Evolutionary conservation across 768 basidiomycete genomes (phyloP), one percentile per base, ranked within the genome.

Genomic region (Pisolithus sp.): DNA sequence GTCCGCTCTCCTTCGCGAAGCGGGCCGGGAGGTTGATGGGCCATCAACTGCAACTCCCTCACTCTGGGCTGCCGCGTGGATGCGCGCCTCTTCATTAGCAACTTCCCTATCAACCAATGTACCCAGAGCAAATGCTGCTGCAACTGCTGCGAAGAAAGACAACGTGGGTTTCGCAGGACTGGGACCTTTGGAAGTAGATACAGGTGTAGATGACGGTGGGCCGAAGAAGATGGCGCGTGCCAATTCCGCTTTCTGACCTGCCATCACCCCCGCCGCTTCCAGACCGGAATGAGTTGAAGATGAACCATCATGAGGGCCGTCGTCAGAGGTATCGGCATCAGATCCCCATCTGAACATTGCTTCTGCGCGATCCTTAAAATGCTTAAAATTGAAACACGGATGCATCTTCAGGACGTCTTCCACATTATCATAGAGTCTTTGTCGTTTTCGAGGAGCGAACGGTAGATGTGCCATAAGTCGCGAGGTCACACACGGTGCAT

Each of bases 51-150:
- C 31, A n/a, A 48, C 47, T 41, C 54, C 26, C 23, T 65, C 63
- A 17, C 57, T 51, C 46, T 56, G 57, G 30, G 51, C 63, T 20
- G 46, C 49, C 24, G 57, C 65, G 42, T 34, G 10, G 31, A 67
- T 41, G 28, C 64, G 65, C 4, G 40, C 51, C 55, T 65, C 65
- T 24, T 65, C 64, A 48, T 64, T 59, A 48, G 57, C 42, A 18
- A 65, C 51, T 36, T 65, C 64, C 56, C 60, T 60, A 4, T 71
- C 67, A 8, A 70, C 62, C 43, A 75, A 62, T 42, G 77, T 76
- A 26, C 83, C 86, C 48, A 86, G 62, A 1, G 85, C 84, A 37
- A 86, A 75, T 2, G 77, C 72, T 1, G 79, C 80, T 46, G 78
- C 77, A 41, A 79, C 73, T 2, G 77, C 71, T 0, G 82, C 79